Percentiles rank a stretch among this genome's conserved stretches.
Conservation (phyloP, 2,329 filamentous ascomycete genomes). For the Epichloe elymi region DNA sequence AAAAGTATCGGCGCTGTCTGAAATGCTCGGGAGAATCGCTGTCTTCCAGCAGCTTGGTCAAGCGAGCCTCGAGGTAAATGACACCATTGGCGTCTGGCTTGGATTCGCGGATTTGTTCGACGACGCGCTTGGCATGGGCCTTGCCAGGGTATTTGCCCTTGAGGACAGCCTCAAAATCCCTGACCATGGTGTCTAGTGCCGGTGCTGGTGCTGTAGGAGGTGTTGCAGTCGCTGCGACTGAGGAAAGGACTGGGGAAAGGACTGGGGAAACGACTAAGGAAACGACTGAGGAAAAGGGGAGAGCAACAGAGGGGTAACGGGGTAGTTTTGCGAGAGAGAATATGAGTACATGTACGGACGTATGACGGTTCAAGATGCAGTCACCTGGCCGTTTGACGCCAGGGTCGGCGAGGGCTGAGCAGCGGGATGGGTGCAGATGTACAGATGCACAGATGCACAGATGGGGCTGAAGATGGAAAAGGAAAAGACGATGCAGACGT, state of each 20-base stretch:
- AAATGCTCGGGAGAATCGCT: constrained; percentile 76
- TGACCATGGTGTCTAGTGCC: constrained; percentile 14
- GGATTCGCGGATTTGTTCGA: constrained; percentile 58
- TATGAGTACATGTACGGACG: background rate
- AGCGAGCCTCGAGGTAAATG: constrained; percentile 79
- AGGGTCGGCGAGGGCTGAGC: background rate
- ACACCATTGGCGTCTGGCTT: constrained; percentile 52
- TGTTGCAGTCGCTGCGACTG: background rate
- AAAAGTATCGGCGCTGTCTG: constrained; percentile 85
- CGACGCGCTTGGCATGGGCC: constrained; percentile 72
- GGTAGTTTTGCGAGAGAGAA: background rate
- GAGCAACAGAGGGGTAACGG: background rate
- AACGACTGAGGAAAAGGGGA: background rate
- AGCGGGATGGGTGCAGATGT: background rate
- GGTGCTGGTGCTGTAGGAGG: background rate
- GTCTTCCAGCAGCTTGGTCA: constrained; percentile 73
- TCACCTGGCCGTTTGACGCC: background rate
- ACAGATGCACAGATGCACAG: background rate
- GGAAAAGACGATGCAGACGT: background rate
- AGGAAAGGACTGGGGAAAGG: constrained; percentile 1
- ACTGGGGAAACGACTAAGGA: background rate
- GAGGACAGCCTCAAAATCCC: constrained; percentile 39
- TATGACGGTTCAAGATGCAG: background rate
- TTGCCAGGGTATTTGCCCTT: constrained; percentile 70
- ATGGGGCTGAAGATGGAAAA: background rate